Percentiles rank a stretch among this genome's conserved stretches.
phyloP scores from a whole-genome alignment of 208 protist genomes.

The Trypanosoma boissoni region DNA sequence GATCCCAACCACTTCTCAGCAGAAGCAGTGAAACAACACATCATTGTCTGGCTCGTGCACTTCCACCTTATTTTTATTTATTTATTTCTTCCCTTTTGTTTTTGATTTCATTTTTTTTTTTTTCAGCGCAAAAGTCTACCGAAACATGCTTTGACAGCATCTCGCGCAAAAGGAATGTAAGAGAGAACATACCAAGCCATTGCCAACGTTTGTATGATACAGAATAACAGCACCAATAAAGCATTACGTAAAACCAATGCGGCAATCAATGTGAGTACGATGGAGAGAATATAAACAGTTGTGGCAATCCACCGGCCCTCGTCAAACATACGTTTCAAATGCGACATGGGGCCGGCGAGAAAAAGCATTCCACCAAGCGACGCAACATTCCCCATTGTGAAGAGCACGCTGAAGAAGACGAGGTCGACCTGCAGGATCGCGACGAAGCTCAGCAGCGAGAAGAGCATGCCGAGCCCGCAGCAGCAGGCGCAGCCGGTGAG shows the following conservation, averaged over 20 bases:
- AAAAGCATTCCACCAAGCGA: conserved; percentile 68
- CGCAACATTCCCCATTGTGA: conserved; percentile 59
- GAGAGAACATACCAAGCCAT: conserved; percentile 87
- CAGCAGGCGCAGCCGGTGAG: conserved; percentile 60
- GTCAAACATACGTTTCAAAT: conserved; percentile 82
- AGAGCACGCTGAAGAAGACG: conserved; percentile 72
- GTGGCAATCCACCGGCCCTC: conserved; percentile 76
- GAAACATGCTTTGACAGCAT: conserved; percentile 40
- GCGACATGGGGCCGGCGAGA: conserved; percentile 67
- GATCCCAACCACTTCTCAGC: too few species aligned
- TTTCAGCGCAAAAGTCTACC: neutral
- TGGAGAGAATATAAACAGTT: conserved; percentile 58
- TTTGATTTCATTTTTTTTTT: conserved; percentile 2
- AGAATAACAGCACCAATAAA: conserved; percentile 52
- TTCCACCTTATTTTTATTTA: neutral
- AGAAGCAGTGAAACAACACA: too few species aligned
- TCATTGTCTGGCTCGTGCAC: neutral
- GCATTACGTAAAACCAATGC: conserved; percentile 58
- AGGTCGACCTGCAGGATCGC: conserved; percentile 59
- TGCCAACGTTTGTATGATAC: conserved; percentile 63
- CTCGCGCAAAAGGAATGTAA: conserved; percentile 82
- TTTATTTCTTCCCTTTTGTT: neutral
- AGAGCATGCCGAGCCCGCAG: conserved; percentile 43
- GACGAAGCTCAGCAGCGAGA: conserved; percentile 65
- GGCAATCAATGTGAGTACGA: conserved; percentile 69